Evolutionary conservation across 768 basidiomycete genomes (phyloP).

Genomic region (Cantharellus anzutake): DNA sequence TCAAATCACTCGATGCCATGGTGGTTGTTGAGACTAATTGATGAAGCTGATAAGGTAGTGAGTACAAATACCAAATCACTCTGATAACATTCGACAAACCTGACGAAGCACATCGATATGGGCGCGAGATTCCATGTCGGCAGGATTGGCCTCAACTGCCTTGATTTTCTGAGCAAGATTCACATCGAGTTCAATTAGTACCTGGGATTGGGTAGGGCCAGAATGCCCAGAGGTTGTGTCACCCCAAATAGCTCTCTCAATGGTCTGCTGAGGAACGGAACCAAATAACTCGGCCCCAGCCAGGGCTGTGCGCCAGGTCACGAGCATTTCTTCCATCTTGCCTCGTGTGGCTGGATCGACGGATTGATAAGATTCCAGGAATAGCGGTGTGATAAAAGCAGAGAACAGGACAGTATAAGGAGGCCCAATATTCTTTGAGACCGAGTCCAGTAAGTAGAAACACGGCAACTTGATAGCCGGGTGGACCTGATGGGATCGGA

Average conservation of each 20-base stretch:
- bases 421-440: slow-evolving; percentile 88
- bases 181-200: slow-evolving; percentile 66
- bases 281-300: slow-evolving; percentile 74
- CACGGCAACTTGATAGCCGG: slow-evolving; percentile 82
- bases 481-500: slow-evolving; percentile 40
- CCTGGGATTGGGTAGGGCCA: slow-evolving; percentile 47
- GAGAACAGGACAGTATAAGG: slow-evolving; percentile 82
- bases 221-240: slow-evolving; percentile 3
- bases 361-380: slow-evolving; percentile 69
- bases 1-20: slow-evolving; percentile 61
- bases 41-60: slow-evolving; percentile 29
- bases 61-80: not conserved
- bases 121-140: slow-evolving; percentile 43
- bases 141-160: slow-evolving; percentile 47
- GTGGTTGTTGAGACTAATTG: slow-evolving; percentile 52
- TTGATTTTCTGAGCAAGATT: slow-evolving; percentile 69
- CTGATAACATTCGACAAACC: slow-evolving; percentile 25
- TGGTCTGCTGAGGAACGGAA: slow-evolving; percentile 51
- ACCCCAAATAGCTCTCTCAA: slow-evolving; percentile 75
- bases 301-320: slow-evolving; percentile 85
- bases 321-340: slow-evolving; percentile 97
- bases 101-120: slow-evolving; percentile 69
- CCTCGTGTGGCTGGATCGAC: slow-evolving; percentile 70
- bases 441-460: slow-evolving; percentile 90
- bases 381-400: slow-evolving; percentile 62